Conservation (phyloP, 2,329 filamentous ascomycete species). For the Aureobasidium sp. region DNA sequence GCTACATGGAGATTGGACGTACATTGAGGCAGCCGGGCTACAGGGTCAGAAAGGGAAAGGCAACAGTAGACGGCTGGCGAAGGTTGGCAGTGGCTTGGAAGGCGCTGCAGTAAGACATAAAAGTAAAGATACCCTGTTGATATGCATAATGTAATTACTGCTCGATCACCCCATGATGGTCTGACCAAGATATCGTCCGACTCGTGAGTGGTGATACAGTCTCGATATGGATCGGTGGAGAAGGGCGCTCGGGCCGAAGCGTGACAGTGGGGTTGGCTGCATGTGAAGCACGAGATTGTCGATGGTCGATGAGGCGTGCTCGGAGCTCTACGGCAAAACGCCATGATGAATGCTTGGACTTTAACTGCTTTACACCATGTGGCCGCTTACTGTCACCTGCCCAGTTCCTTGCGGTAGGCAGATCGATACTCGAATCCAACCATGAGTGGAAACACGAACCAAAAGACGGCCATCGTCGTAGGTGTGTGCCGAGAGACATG, state of each 20-base stretch:
- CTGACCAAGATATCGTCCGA: neutral
- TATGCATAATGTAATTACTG: constrained; percentile 7
- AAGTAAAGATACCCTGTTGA: constrained; percentile 2
- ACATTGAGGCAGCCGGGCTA: constrained; percentile 44
- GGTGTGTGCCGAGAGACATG: constrained; percentile 30
- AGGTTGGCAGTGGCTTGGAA: constrained; percentile 52
- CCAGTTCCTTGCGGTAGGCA: neutral
- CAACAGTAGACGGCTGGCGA: constrained; percentile 39
- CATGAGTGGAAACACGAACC: constrained; percentile 7
- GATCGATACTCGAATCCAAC: neutral
- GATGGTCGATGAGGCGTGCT: neutral
- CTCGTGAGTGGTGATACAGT: neutral
- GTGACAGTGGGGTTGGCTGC: neutral
- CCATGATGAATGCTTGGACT: constrained; percentile 1
- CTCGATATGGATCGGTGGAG: neutral
- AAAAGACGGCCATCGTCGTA: constrained; percentile 45
- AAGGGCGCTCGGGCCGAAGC: neutral
- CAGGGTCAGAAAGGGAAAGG: constrained; percentile 34
- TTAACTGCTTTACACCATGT: neutral
- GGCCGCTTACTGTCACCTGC: neutral
- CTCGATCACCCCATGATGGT: neutral
- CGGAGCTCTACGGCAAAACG: neutral
- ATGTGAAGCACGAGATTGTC: neutral
- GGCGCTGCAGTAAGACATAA: constrained; percentile 23
- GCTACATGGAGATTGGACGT: constrained; percentile 67